A percentile compares a stretch with the other conserved stretches of the same genome.
These are phyloP conservation scores for Bertia moriformis DNA, from an alignment of 2,329 filamentous ascomycete species.

Conservation along the genomic window DNA sequence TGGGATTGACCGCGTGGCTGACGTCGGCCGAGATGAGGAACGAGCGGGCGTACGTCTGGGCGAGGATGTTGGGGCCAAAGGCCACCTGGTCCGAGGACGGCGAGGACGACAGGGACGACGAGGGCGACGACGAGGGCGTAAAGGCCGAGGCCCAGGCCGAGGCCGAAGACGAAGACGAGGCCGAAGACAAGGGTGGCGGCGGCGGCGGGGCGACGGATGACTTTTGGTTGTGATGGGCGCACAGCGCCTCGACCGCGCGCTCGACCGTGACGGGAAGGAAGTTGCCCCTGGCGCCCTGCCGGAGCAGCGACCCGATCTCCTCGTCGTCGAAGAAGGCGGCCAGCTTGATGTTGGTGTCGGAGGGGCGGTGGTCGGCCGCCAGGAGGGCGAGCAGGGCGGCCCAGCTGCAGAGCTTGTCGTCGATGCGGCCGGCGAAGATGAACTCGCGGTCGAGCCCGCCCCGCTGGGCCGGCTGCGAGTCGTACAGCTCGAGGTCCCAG, in stretches of 20 bases:
- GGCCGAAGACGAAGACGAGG: neutral
- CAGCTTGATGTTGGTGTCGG: slow-evolving; percentile 60
- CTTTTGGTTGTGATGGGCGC: no score
- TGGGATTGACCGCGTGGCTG: slow-evolving; percentile 85
- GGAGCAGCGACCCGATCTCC: slow-evolving; percentile 80
- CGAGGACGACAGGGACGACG: no score
- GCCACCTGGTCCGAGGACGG: no score
- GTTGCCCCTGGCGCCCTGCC: slow-evolving; percentile 80
- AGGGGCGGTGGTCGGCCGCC: slow-evolving; percentile 42
- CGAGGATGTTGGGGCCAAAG: slow-evolving; percentile 49
- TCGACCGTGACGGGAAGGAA: slow-evolving; percentile 73
- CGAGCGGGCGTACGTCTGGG: slow-evolving; percentile 76
- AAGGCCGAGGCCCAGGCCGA: no score
- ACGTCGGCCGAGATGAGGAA: slow-evolving; percentile 91
- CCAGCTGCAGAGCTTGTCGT: slow-evolving; percentile 96
- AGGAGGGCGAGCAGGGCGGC: slow-evolving; percentile 74
- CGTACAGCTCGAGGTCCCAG: slow-evolving; percentile 95
- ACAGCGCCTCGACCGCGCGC: slow-evolving; percentile 58
- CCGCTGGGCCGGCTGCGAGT: slow-evolving; percentile 70
- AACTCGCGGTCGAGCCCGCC: slow-evolving; percentile 82
- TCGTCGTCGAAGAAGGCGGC: slow-evolving; percentile 92
- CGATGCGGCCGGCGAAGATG: slow-evolving; percentile 87
- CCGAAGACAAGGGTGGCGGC: slow-evolving; percentile 14
- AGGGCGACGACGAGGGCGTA: neutral
- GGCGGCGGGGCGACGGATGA: slow-evolving; percentile 37